Base-by-base conservation (phyloP, 106 monocot genomes). In the Acanthochlamys bracteata region DNA sequence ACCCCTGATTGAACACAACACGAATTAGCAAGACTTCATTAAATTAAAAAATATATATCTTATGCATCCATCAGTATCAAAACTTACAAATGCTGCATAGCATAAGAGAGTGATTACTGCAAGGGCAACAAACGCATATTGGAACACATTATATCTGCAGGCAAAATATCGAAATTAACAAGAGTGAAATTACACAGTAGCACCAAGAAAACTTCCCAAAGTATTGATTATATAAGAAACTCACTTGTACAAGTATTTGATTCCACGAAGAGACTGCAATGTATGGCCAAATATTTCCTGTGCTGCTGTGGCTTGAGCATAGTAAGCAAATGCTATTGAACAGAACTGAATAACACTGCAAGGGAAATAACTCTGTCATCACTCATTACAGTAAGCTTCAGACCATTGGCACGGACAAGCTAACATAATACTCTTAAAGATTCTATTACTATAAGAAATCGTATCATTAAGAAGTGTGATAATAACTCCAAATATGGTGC, bases 251-350 rank as follows among this genome's bases (percentile, higher is more conserved):
- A 98, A 85, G 66, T 98, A 98, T 60, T 98, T 98, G 25, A 98
- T 92, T 68, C 98, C 98, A 61, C 92, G 88, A 41, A 92, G 80
- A 66, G 98, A 98, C 47, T 98, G 66, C 53, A 98, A 41, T 4
- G 91, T 98, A 77, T 98, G 98, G 52, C 98, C 98, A 71, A 98
- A 98, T 71, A 98, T 98, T 72, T 98, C 92, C 63, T 92, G 85
- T 41, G 98, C 98, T 52, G 98, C 92, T 52, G 98, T 98, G 57
- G 98, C 91, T 81, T 86, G 98, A 17, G 98, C 85, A 74, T 98
- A 98, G 65, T 81, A 92, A 54, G 69, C 91, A 75, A 98, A 98
- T 21, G 98, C 80, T 0, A 91, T 98, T 41, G 98, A 73, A 64
- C 98, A 98, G 61, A 98, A 98, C 61, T 98, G 98, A 70, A 98